Evolutionary conservation across 1,284 basidiomycete species (phyloP).

Genomic region (Ustilago shanxiensis): DNA sequence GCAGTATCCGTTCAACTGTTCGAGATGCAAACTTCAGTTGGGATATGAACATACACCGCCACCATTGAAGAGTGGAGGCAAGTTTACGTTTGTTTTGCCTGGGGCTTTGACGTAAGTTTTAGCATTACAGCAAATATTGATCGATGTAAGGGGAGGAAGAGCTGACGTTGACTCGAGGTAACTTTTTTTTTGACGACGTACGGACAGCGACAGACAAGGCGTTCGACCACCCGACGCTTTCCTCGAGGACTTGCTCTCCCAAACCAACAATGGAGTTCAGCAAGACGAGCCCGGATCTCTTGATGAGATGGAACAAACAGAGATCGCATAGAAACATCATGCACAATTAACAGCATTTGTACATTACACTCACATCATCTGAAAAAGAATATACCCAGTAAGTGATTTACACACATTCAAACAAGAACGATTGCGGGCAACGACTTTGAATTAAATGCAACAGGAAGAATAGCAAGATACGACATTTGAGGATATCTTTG

Average conservation of each 20-base stretch:
- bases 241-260: conserved; percentile 20
- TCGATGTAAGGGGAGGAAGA: background rate
- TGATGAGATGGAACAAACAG: background rate
- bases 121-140: background rate
- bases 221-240: conserved; percentile 46
- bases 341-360: background rate
- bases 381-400: conserved; percentile 11
- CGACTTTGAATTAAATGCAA: background rate
- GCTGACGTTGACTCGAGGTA: conserved; percentile 14
- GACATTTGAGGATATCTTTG: conserved; percentile 21
- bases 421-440: background rate
- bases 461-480: background rate
- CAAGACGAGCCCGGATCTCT: background rate
- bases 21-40: conserved; percentile 59
- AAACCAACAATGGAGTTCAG: background rate
- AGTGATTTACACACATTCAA: background rate
- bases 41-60: conserved; percentile 67
- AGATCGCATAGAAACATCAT: background rate
- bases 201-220: conserved; percentile 46
- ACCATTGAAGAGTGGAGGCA: conserved; percentile 64
- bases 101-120: conserved; percentile 61
- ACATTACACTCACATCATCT: background rate
- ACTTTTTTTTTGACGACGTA: background rate
- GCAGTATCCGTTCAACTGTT: conserved; percentile 62
- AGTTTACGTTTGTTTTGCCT: conserved; percentile 61